Conservation (phyloP, 768 basidiomycete species). For the Amanita rimosa region DNA sequence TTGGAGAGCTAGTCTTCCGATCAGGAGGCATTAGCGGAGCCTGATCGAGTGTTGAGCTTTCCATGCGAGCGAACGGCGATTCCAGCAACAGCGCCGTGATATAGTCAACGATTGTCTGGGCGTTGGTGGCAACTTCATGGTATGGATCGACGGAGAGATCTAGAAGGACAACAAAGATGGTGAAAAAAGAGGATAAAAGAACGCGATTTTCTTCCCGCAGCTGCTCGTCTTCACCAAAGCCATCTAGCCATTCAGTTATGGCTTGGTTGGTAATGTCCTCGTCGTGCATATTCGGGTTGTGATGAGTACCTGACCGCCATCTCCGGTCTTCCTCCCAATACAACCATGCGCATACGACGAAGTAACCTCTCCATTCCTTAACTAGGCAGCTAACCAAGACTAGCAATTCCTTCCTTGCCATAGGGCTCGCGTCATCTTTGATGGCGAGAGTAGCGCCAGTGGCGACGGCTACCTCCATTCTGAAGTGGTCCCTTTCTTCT, state of each 20-base stretch:
- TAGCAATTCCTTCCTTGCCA: conserved; percentile 91
- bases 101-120: conserved; percentile 88
- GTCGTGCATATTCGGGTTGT: conserved; percentile 30
- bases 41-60: conserved; percentile 48
- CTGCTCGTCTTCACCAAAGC: conserved; percentile 52
- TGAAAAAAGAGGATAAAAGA: conserved; percentile 86
- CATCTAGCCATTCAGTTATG: conserved; percentile 68
- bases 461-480: conserved; percentile 86
- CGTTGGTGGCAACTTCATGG: conserved; percentile 83
- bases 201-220: conserved; percentile 71
- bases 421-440: conserved; percentile 90
- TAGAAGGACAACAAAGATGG: conserved; percentile 78
- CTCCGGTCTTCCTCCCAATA: conserved; percentile 88
- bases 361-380: conserved; percentile 94
- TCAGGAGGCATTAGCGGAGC: conserved; percentile 35
- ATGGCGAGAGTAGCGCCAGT: conserved; percentile 83
- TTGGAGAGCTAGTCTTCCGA: conserved; percentile 19
- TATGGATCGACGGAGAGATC: conserved; percentile 92
- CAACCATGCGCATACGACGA: conserved; percentile 93
- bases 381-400: conserved; percentile 88
- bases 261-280: conserved; percentile 70
- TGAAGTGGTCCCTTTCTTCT: conserved; percentile 70
- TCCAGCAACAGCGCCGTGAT: conserved; percentile 83
- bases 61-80: conserved; percentile 73
- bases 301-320: conserved; percentile 34